Base-by-base conservation (phyloP, 495 filamentous ascomycete genomes). In the Rostrohypoxylon terebratum region DNA sequence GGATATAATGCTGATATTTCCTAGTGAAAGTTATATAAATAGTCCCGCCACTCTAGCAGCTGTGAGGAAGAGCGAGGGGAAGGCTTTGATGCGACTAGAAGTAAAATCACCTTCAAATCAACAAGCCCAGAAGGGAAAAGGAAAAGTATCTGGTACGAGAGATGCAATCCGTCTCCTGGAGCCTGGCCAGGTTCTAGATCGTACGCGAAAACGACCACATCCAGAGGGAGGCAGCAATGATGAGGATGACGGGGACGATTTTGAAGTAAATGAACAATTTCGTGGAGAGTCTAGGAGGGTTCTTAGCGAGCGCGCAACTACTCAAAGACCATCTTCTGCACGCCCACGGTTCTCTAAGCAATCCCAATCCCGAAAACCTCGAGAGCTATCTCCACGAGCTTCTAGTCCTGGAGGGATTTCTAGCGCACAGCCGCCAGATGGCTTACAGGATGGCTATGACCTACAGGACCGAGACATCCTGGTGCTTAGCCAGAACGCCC, bases 261-360 rank as follows among this genome's bases (percentile, higher is more conserved):
- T 78, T 20, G 74, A 78, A 50, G 69, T 75, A 47, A 77, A 78
- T 44, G 58, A 71, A 23, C 74, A 77, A 55, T 53, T 73, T 50
- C 47, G 55, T 1, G 33, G 58, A 11, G 57, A 69, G 58, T 60
- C 72, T n/a, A 67, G 55, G 42, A 62, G 68, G 11, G 2, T 44
- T 45, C 63, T 14, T 21, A 18, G 55, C 1, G 57, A 72, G 3
- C n/a, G 40, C 20, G 3, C 28, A 21, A 14, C 28, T n/a, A 16
- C 34, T 21, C 58, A 48, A 44, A 61, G 38, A 13, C 20, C 59
- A 23, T 28, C 59, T 21, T 16, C 47, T 10, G 60, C 63, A 34
- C 63, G 68, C 6, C 45, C 54, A 14, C 67, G 44, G 20, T 48
- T 16, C 25, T 64, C 36, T 36, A 57, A 50, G 18, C 63, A 31